Percentiles rank a stretch among this genome's conserved stretches.
Evolutionary conservation across 345 rosid genomes (phyloP).

Genomic region (Luvunga scandens): DNA sequence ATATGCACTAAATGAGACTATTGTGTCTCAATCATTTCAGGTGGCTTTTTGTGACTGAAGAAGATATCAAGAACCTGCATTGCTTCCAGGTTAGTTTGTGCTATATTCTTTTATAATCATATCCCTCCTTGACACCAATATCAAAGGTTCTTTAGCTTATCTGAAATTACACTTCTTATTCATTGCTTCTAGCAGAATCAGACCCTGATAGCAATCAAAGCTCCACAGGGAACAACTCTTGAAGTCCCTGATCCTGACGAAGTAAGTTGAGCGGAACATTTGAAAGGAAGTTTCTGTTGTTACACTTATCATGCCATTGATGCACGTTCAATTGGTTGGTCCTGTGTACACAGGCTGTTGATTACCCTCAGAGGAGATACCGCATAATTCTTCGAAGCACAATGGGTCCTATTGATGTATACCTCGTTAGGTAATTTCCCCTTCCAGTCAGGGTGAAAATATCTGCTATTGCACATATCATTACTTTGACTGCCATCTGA

Average conservation of each 20-base stretch:
- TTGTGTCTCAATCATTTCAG: conserved; percentile 41
- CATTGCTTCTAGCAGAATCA: conserved; percentile 57
- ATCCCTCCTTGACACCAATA: conserved; percentile 7
- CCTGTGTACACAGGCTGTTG: conserved; percentile 57
- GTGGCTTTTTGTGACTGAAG: conserved; percentile 92
- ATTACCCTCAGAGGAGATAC: conserved; percentile 79
- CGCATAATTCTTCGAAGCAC: conserved; percentile 92
- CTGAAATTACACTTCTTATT: conserved; percentile 19
- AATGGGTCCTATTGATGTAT: conserved; percentile 97
- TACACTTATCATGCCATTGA: conserved; percentile 20
- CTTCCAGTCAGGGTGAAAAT: not conserved
- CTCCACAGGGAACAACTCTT: conserved; percentile 97
- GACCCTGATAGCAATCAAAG: conserved; percentile 94
- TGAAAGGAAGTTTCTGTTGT: not conserved
- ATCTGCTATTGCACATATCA: not conserved
- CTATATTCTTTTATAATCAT: conserved; percentile 2
- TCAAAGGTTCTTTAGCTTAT: conserved; percentile 12
- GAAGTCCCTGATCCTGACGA: conserved; percentile 97
- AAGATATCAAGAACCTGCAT: conserved; percentile 77
- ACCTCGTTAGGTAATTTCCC: conserved; percentile 71
- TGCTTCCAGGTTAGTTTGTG: conserved; percentile 61
- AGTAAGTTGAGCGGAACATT: conserved; percentile 41
- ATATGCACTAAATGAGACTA: conserved; percentile 10
- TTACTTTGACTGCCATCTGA: not conserved
- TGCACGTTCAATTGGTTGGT: conserved; percentile 28